Conservation (phyloP, 345 rosid genomes). For the Hypericum perforatum region DNA sequence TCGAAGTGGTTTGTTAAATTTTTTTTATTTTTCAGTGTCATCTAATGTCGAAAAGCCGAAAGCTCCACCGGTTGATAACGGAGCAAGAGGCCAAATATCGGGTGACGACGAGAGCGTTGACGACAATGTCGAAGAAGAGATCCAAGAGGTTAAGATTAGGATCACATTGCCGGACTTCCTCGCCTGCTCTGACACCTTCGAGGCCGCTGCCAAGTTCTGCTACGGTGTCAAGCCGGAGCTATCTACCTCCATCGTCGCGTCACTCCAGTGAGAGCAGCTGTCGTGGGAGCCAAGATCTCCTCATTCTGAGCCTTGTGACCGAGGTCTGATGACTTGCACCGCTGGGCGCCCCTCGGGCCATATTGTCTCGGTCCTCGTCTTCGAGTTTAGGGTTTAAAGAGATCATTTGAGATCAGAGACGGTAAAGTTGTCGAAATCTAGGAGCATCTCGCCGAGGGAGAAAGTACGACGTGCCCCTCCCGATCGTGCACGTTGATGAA, state of each 20-base stretch:
- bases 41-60: constrained; percentile 75
- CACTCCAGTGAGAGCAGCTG: constrained; percentile 89
- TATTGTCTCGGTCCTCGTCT: too few relatives aligned
- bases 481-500: too few relatives aligned
- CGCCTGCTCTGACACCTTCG: constrained; percentile 81
- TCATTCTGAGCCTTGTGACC: too few relatives aligned
- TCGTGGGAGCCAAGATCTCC: too few relatives aligned
- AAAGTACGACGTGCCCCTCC: too few relatives aligned
- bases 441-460: too few relatives aligned
- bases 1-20: background rate
- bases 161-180: constrained; percentile 63
- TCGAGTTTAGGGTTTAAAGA: too few relatives aligned
- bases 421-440: too few relatives aligned
- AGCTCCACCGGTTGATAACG: constrained; percentile 61
- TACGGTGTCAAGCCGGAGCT: constrained; percentile 84
- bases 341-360: too few relatives aligned
- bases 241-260: constrained; percentile 49
- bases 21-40: constrained; percentile 51
- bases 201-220: constrained; percentile 85
- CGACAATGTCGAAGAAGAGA: constrained; percentile 20
- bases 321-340: too few relatives aligned
- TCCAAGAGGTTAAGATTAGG: constrained; percentile 29
- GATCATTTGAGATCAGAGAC: too few relatives aligned
- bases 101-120: constrained; percentile 16
- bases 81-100: constrained; percentile 41